phyloP scores from a whole-genome alignment of 2,329 filamentous ascomycete species.

The Fusarium compactum region DNA sequence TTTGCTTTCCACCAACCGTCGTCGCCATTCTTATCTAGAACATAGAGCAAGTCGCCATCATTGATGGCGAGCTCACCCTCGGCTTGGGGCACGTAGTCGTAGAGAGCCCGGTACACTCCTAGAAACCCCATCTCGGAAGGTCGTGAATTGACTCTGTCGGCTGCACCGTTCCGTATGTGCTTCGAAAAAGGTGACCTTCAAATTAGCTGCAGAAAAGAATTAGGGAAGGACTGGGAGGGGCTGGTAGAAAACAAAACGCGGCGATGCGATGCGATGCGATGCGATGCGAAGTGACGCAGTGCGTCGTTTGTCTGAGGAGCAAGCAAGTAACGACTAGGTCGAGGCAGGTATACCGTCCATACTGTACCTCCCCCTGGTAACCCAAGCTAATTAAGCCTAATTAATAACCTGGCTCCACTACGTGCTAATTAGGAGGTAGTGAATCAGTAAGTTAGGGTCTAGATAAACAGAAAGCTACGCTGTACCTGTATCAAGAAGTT shows the following conservation, averaged over 20 bases:
- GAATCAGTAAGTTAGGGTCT: background rate
- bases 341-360: constrained; percentile 36
- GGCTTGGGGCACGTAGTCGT: constrained; percentile 90
- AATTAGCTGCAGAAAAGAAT: constrained; percentile 14
- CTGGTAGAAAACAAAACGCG: constrained; percentile 25
- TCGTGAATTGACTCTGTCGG: constrained; percentile 35
- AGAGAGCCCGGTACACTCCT: constrained; percentile 89
- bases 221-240: constrained; percentile 1
- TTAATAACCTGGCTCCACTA: constrained; percentile 6
- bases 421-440: constrained; percentile 8
- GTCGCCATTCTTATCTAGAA: constrained; percentile 83
- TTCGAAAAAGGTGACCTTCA: constrained; percentile 26
- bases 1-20: constrained; percentile 97
- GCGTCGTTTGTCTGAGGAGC: constrained; percentile 49
- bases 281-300: constrained; percentile 49
- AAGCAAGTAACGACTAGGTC: constrained; percentile 34
- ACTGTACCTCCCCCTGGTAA: constrained; percentile 38
- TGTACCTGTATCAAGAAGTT: background rate
- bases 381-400: constrained; percentile 22
- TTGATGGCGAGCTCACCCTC: constrained; percentile 86
- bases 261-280: constrained; percentile 37
- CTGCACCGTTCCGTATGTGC: constrained; percentile 38
- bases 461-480: background rate
- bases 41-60: constrained; percentile 89
- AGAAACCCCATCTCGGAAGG: constrained; percentile 82